Percentiles rank a stretch among this genome's conserved stretches.
phyloP scores from a whole-genome alignment of 129 eudicot species.

The Flaveria bidentis region DNA sequence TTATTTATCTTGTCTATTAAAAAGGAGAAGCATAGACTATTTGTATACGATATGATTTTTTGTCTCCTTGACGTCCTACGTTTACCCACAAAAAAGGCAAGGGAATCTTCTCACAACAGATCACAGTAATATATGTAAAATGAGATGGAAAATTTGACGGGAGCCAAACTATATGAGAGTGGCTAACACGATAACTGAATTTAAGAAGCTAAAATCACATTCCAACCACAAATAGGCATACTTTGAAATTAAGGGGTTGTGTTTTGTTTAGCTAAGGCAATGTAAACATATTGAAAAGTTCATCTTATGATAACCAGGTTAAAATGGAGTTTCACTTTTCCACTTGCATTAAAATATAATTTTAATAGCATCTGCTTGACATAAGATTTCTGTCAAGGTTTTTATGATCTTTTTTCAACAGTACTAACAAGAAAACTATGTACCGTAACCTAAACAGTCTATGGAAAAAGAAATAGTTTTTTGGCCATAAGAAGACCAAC shows the following conservation, averaged over 20 bases:
- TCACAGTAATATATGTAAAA: not conserved
- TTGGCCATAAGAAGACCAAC: not conserved
- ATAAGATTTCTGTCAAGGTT: no score
- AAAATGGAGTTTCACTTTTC: no score
- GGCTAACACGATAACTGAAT: not conserved
- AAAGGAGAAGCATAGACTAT: not conserved
- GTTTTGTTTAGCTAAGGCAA: no score
- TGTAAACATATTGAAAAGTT: no score
- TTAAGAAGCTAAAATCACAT: not conserved
- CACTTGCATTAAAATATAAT: no score
- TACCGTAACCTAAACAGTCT: conserved; percentile 1
- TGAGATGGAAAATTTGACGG: conserved; percentile 3
- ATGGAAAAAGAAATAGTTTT: not conserved
- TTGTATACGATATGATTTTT: not conserved
- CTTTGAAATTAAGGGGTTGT: no score
- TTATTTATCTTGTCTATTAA: not conserved
- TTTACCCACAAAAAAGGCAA: not conserved
- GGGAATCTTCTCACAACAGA: conserved; percentile 3
- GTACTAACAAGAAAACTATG: not conserved
- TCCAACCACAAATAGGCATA: no score
- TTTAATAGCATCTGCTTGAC: no score
- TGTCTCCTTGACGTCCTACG: not conserved
- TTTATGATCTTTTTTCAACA: not conserved
- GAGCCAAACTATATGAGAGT: not conserved
- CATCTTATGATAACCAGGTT: no score